These are phyloP conservation scores for Scytalidium sp. DNA, from an alignment of 2,329 filamentous ascomycete species.

Conservation along the genomic window DNA sequence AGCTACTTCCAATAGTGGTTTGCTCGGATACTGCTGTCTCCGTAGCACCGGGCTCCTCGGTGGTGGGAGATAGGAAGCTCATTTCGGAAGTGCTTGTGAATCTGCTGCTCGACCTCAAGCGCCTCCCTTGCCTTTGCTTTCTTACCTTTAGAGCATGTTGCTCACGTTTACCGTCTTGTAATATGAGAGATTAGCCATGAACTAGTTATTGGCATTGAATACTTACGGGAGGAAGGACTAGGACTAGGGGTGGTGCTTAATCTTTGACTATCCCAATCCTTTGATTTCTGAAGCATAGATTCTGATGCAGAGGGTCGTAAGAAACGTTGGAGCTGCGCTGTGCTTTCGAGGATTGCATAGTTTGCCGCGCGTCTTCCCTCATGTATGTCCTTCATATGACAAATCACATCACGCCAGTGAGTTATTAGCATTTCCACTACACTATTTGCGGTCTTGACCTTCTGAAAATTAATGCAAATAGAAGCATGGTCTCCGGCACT, in stretches of 20 bases:
- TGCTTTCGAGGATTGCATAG: conserved; percentile 11
- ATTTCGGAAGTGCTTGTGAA: conserved; percentile 17
- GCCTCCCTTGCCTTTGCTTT: conserved; percentile 22
- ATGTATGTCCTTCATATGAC: conserved; percentile 51
- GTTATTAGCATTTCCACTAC: conserved; percentile 64
- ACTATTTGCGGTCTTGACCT: conserved; percentile 53
- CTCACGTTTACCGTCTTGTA: neutral
- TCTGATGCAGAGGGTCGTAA: conserved; percentile 41
- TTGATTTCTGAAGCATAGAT: conserved; percentile 35
- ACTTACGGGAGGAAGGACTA: conserved; percentile 30
- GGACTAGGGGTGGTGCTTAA: no score
- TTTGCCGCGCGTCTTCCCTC: conserved; percentile 12
- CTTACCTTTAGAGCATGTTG: conserved; percentile 16
- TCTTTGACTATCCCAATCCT: conserved; percentile 29
- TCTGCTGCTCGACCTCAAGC: conserved; percentile 15
- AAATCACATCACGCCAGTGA: conserved; percentile 62
- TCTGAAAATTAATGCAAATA: conserved; percentile 41
- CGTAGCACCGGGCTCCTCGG: conserved; percentile 12
- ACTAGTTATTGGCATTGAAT: conserved; percentile 5
- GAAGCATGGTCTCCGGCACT: conserved; percentile 16
- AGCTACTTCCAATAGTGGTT: neutral
- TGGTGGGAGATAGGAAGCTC: conserved; percentile 20
- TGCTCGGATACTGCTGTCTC: neutral
- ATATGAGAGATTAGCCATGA: neutral
- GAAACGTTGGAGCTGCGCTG: conserved; percentile 10